Percentiles rank a stretch among this genome's conserved stretches.
phyloP scores from a whole-genome alignment of 306 rosid genomes.

The Lotus japonicus region DNA sequence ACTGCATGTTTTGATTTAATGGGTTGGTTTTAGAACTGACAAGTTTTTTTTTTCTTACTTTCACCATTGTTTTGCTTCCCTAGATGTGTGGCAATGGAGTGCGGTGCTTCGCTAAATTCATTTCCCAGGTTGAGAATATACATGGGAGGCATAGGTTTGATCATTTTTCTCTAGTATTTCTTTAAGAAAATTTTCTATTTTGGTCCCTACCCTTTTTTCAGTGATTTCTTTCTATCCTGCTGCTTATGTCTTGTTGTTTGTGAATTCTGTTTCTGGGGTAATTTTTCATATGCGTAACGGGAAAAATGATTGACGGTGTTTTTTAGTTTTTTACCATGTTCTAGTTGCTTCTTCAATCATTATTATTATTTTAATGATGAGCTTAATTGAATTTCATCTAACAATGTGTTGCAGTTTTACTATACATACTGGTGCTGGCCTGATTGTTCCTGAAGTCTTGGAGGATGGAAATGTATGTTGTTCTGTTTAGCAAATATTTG shows the following conservation, averaged over 20 bases:
- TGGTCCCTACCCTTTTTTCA: too few species aligned
- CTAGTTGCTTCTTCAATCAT: neutral
- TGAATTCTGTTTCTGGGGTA: neutral
- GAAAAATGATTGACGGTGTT: too few species aligned
- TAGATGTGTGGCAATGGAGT: conserved; percentile 98
- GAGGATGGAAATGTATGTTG: conserved; percentile 65
- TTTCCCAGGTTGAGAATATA: conserved; percentile 75
- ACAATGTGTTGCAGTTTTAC: conserved; percentile 52
- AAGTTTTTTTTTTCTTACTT: neutral
- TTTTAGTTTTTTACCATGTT: too few species aligned
- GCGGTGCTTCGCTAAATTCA: conserved; percentile 75
- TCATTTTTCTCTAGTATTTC: neutral
- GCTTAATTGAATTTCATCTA: neutral
- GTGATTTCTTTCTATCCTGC: neutral
- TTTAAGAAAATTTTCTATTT: too few species aligned
- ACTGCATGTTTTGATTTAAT: neutral
- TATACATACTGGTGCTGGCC: conserved; percentile 87
- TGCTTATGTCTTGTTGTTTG: too few species aligned
- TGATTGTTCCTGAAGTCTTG: conserved; percentile 76
- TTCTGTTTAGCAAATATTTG: neutral
- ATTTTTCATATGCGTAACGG: neutral
- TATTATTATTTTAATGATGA: neutral
- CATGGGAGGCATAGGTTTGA: conserved; percentile 70
- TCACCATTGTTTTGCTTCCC: neutral
- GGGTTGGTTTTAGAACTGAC: neutral